Evolutionary conservation across 2,329 filamentous ascomycete genomes (phyloP), one percentile per base, ranked within the genome.

Genomic region (Cladosporium sp.): DNA sequence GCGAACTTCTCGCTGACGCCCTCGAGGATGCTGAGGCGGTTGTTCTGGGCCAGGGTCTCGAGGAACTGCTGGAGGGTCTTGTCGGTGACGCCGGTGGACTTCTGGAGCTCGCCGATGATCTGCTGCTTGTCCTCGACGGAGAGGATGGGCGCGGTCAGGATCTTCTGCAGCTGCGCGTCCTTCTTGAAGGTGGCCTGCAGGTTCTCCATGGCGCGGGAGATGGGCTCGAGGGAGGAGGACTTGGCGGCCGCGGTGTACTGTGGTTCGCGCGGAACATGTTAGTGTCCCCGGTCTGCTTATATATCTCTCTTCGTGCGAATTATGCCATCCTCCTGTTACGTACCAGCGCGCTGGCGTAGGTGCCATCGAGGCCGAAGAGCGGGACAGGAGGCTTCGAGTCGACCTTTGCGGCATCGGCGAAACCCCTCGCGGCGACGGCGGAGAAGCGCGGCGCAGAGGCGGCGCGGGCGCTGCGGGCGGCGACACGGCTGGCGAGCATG

Each of bases 281-380:
- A 54, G 54, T 43, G n/a, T 44, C 11, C 37, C 41, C 34, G 19
- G 12, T 44, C 18, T 18, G 22, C 32, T 30, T 20, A 17, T 20
- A 17, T 20, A 19, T 51, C 38, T 17, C 9, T 49, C 41, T 52
- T 47, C n/a, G n/a, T 49, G 43, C 39, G 22, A 44, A n/a, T n/a
- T n/a, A 9, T 52, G 9, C 34, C 27, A 8, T 50, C 30, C 47
- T 30, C 15, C n/a, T 37, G 7, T 43, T 44, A 43, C 89, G 73
- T 92, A 99, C 93, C 85, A 99, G 82, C 78, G 93, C 93, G 77
- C 86, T 90, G 72, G 93, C 93, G 78, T 99, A 99, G 71, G 92
- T 97, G 74, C 93, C 93, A 75, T 97, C 93, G 69, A 99, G 78
- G 65, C 93, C 93, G 76, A 89, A 99, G 68, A 99, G 83, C 65